Conservation (phyloP, 768 basidiomycete genomes). For the Cubamyces sp. region DNA sequence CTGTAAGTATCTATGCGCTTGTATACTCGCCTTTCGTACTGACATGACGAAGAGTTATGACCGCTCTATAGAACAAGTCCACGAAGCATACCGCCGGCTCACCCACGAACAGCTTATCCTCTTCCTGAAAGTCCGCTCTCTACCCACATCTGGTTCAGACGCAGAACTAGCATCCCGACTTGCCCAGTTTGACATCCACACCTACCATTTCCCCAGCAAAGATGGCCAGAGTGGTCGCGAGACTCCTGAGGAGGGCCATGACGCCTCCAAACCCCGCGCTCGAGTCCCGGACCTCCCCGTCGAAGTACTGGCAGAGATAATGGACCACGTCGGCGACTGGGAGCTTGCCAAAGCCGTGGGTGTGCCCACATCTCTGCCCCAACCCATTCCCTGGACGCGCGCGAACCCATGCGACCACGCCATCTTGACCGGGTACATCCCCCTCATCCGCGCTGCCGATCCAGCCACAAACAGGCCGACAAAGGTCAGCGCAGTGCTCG, state of each 20-base stretch:
- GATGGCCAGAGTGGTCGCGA: constrained; percentile 7
- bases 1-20: constrained; percentile 16
- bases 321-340: constrained; percentile 84
- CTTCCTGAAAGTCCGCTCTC: constrained; percentile 72
- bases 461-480: constrained; percentile 64
- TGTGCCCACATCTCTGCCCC: constrained; percentile 67
- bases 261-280: constrained; percentile 31
- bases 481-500: constrained; percentile 65
- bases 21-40: background rate
- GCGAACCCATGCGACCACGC: constrained; percentile 73
- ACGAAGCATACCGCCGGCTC: constrained; percentile 71
- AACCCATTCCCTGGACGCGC: constrained; percentile 71
- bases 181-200: constrained; percentile 74
- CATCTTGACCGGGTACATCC: constrained; percentile 67
- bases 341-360: constrained; percentile 79
- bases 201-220: constrained; percentile 56
- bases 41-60: constrained; percentile 27
- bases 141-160: constrained; percentile 67
- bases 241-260: constrained; percentile 1
- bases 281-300: constrained; percentile 65
- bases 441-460: constrained; percentile 61
- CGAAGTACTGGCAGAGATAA: constrained; percentile 75
- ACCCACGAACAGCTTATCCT: constrained; percentile 69
- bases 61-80: constrained; percentile 47
- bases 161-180: constrained; percentile 71